phyloP scores from a whole-genome alignment of 192 early-diverging fungal species.

The Coemansia sp. region DNA sequence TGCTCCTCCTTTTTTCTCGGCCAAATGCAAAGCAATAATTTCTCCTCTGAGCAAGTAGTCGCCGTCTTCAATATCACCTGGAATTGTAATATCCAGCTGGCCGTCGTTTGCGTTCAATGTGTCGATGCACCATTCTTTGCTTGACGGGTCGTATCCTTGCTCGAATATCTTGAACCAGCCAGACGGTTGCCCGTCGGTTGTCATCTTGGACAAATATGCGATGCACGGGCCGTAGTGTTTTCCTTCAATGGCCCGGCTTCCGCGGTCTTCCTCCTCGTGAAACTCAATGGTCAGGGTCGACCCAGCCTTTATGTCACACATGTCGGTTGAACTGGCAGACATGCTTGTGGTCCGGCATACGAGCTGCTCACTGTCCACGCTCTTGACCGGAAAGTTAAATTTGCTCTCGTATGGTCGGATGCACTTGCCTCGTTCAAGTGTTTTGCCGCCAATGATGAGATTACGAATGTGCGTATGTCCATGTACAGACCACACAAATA shows the following conservation, averaged over 20 bases:
- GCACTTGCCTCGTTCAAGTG: conserved; percentile 21
- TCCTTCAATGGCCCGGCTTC: background rate
- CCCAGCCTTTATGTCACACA: conserved; percentile 20
- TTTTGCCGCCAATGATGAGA: conserved; percentile 16
- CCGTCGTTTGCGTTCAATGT: conserved; percentile 24
- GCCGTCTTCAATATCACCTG: conserved; percentile 22
- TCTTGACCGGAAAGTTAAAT: conserved; percentile 30
- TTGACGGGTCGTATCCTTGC: conserved; percentile 20
- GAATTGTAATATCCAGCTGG: conserved; percentile 24
- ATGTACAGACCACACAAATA: background rate
- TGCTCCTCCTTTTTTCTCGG: conserved; percentile 4
- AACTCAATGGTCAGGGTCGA: conserved; percentile 21
- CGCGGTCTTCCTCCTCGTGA: conserved; percentile 7
- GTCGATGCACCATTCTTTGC: conserved; percentile 38
- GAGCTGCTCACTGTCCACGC: conserved; percentile 15
- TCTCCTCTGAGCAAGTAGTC: conserved; percentile 24
- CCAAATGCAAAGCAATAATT: conserved; percentile 29
- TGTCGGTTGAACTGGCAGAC: conserved; percentile 3
- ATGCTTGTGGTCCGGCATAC: conserved; percentile 21
- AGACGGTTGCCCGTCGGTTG: conserved; percentile 8
- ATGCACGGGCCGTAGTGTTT: conserved; percentile 33
- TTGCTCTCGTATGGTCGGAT: conserved; percentile 20
- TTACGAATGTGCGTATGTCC: conserved; percentile 23
- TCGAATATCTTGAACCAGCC: conserved; percentile 43
- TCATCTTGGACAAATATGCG: conserved; percentile 25